Percentiles rank a stretch among this genome's conserved stretches.
Evolutionary conservation across 2,329 filamentous ascomycete species (phyloP).

Genomic region (Apiospora koreana): DNA sequence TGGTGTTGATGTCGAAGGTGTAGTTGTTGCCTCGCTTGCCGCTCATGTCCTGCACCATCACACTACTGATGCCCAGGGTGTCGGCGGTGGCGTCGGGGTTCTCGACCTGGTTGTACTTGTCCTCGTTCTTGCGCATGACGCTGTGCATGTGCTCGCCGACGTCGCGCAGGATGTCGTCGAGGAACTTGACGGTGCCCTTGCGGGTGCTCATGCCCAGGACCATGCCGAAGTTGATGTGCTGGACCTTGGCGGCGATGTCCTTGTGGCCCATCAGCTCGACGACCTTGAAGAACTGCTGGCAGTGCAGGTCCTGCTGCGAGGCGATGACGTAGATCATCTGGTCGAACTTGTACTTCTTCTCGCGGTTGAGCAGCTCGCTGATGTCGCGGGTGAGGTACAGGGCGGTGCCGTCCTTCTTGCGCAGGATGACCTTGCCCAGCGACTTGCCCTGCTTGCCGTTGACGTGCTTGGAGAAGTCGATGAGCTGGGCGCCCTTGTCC

Average conservation of each 20-base stretch:
- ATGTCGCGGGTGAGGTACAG: conserved; percentile 80
- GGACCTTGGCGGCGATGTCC: conserved; percentile 67
- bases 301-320: conserved; percentile 70
- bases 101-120: conserved; percentile 88
- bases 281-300: conserved; percentile 76
- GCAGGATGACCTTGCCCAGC: conserved; percentile 69
- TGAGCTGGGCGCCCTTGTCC: conserved; percentile 70
- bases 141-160: conserved; percentile 97
- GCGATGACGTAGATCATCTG: conserved; percentile 82
- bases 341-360: conserved; percentile 64
- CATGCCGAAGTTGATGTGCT: conserved; percentile 77
- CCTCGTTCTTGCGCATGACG: conserved; percentile 87
- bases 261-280: conserved; percentile 70
- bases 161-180: conserved; percentile 70
- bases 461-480: conserved; percentile 71
- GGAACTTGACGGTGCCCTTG: conserved; percentile 64
- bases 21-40: conserved; percentile 73
- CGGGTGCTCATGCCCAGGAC: conserved; percentile 71
- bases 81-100: conserved; percentile 82
- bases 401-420: conserved; percentile 74
- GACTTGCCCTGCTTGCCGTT: conserved; percentile 68
- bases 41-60: conserved; percentile 98
- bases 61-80: conserved; percentile 85
- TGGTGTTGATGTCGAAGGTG: conserved; percentile 69
- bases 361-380: conserved; percentile 68